Percentiles rank a stretch among this genome's conserved stretches.
Conservation (phyloP, 768 basidiomycete species). For the Leucosporidium creatinivorum region DNA sequence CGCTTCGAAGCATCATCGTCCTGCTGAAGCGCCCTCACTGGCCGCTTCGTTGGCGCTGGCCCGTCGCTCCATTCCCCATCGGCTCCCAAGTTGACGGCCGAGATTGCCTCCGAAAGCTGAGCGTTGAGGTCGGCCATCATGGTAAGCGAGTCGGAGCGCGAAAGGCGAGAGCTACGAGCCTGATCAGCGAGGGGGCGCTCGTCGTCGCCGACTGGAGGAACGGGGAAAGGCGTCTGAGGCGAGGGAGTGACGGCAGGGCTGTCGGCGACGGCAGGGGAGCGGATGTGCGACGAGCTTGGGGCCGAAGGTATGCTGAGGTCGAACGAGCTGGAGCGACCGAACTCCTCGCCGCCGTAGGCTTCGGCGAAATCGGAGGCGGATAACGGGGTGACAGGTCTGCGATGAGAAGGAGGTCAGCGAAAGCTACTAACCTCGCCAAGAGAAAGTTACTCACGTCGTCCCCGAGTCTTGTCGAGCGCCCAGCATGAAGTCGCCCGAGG, state of each 20-base stretch:
- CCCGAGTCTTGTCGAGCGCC: too few species aligned
- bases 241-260: not conserved
- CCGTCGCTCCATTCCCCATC: not conserved
- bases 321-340: not conserved
- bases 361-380: slow-evolving; percentile 6
- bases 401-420: too few species aligned
- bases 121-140: not conserved
- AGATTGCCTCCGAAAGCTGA: not conserved
- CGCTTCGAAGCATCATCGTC: not conserved
- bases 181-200: too few species aligned
- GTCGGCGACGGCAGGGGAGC: not conserved
- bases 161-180: not conserved
- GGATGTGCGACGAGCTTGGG: not conserved
- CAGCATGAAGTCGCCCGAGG: too few species aligned
- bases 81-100: not conserved
- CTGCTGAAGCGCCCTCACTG: not conserved
- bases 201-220: not conserved
- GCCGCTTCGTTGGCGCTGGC: not conserved
- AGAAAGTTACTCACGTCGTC: too few species aligned
- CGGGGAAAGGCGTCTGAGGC: not conserved
- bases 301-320: not conserved
- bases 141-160: not conserved
- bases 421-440: too few species aligned
- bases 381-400: not conserved
- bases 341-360: not conserved